phyloP scores from a whole-genome alignment of 2,329 filamentous ascomycete species.

The Penicillium frequentans region DNA sequence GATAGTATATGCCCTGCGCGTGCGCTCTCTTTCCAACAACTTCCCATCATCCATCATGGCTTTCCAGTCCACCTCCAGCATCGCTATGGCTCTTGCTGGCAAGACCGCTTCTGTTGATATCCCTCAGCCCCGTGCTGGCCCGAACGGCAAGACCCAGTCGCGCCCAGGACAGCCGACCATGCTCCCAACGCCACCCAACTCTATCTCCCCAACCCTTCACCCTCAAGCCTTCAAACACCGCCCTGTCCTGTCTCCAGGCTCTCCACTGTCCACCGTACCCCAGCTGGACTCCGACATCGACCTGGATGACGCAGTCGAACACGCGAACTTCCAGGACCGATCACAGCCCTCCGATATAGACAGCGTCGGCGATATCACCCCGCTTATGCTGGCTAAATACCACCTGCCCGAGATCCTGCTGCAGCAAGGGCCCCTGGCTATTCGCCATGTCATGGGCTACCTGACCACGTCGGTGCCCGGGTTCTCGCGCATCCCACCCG shows the following conservation, averaged over 20 bases:
- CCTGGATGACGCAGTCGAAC: conserved; percentile 67
- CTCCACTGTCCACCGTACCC: conserved; percentile 46
- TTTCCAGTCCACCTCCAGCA: conserved; percentile 45
- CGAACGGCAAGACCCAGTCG: conserved; percentile 32
- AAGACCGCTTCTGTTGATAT: conserved; percentile 53
- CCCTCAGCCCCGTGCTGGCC: conserved; percentile 43
- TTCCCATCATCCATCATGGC: conserved; percentile 40
- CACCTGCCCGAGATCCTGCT: conserved; percentile 89
- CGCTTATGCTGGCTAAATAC: conserved; percentile 79
- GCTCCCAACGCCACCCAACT: conserved; percentile 90
- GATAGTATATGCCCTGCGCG: conserved; percentile 9
- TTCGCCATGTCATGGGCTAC: conserved; percentile 93
- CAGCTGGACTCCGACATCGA: conserved; percentile 83
- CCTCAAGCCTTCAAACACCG: conserved; percentile 76
- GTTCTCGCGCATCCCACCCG: conserved; percentile 82
- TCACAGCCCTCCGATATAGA: conserved; percentile 58
- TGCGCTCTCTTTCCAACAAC: conserved; percentile 8
- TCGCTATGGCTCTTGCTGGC: conserved; percentile 52
- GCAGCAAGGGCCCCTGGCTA: conserved; percentile 84
- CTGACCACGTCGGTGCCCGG: conserved; percentile 90
- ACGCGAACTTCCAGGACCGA: conserved; percentile 47
- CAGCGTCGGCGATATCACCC: conserved; percentile 78
- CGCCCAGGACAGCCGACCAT: conserved; percentile 36
- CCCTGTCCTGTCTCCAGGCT: conserved; percentile 38
- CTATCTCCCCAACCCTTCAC: conserved; percentile 83